Percentiles rank a stretch among this genome's conserved stretches.
phyloP scores from a whole-genome alignment of 495 filamentous ascomycete species.

The Penicillium alfredii region DNA sequence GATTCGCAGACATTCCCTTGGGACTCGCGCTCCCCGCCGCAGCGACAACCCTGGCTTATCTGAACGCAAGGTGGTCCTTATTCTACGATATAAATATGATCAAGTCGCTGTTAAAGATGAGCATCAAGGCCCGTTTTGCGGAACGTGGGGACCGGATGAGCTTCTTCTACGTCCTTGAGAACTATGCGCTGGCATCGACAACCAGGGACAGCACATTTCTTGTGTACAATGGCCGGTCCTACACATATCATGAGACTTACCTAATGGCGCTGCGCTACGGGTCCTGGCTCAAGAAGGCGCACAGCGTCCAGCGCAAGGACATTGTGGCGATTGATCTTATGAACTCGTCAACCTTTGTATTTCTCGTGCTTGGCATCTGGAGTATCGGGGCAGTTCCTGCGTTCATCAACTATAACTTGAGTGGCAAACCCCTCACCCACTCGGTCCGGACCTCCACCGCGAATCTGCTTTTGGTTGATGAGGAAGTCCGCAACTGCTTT shows the following conservation, averaged over 20 bases:
- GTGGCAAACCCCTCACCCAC: slow-evolving; percentile 69
- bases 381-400: slow-evolving; percentile 84
- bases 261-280: slow-evolving; percentile 70
- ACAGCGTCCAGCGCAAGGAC: slow-evolving; percentile 65
- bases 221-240: slow-evolving; percentile 66
- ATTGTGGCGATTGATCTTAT: slow-evolving; percentile 86
- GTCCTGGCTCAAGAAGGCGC: slow-evolving; percentile 69
- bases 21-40: slow-evolving; percentile 58
- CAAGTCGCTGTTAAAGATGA: slow-evolving; percentile 37
- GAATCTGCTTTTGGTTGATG: slow-evolving; percentile 68
- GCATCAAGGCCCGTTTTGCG: slow-evolving; percentile 33
- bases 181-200: slow-evolving; percentile 52
- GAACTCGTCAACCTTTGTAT: slow-evolving; percentile 78
- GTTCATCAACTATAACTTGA: slow-evolving; percentile 90
- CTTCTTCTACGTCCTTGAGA: slow-evolving; percentile 76
- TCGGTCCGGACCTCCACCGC: slow-evolving; percentile 68
- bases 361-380: slow-evolving; percentile 83
- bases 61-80: slow-evolving; percentile 67
- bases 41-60: slow-evolving; percentile 66
- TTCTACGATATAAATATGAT: slow-evolving; percentile 60
- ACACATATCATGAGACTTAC: slow-evolving; percentile 81
- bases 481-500: slow-evolving; percentile 52
- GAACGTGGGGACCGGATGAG: slow-evolving; percentile 58
- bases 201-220: slow-evolving; percentile 57
- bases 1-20: slow-evolving; percentile 33